A percentile compares a stretch with the other conserved stretches of the same genome.
Evolutionary conservation across 495 filamentous ascomycete species (phyloP).

Genomic region (Neurospora intermedia): DNA sequence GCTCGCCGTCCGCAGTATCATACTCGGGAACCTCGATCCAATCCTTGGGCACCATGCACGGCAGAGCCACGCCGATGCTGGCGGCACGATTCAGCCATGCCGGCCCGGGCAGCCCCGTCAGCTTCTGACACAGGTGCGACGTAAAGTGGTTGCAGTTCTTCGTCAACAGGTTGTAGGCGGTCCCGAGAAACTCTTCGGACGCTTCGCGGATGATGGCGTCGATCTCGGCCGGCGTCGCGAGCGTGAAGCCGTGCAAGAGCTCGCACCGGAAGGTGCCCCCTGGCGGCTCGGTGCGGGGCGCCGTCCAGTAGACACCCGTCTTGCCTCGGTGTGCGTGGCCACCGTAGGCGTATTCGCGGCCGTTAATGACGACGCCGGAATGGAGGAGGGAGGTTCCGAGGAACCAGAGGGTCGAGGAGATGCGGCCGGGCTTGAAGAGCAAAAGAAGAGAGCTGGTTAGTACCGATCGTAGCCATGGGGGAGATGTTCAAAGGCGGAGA

Average conservation of each 20-base stretch:
- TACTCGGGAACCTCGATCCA: constrained; percentile 70
- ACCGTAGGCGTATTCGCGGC: constrained; percentile 73
- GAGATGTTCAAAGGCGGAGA: not conserved
- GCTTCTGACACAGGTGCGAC: constrained; percentile 50
- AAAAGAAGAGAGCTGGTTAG: not conserved
- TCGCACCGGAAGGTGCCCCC: constrained; percentile 60
- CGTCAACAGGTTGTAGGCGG: constrained; percentile 63
- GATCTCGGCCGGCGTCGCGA: constrained; percentile 51
- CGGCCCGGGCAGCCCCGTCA: constrained; percentile 55
- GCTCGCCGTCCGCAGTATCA: constrained; percentile 57
- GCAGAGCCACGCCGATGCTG: constrained; percentile 60
- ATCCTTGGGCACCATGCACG: constrained; percentile 68
- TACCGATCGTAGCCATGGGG: not conserved
- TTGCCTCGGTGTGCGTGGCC: constrained; percentile 56
- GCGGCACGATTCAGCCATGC: constrained; percentile 71
- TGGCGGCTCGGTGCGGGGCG: constrained; percentile 53
- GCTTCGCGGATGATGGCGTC: constrained; percentile 53
- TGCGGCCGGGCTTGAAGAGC: constrained; percentile 46
- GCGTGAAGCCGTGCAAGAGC: constrained; percentile 63
- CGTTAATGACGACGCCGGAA: constrained; percentile 66
- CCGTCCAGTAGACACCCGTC: constrained; percentile 72
- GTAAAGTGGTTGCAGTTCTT: constrained; percentile 83
- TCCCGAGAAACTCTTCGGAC: constrained; percentile 56
- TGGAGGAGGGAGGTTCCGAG: constrained; percentile 64
- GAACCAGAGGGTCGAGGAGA: constrained; percentile 60